Percentiles rank a stretch among this genome's conserved stretches.
Conservation (phyloP, 257 asterid species). For the Haberlea rhodopensis region DNA sequence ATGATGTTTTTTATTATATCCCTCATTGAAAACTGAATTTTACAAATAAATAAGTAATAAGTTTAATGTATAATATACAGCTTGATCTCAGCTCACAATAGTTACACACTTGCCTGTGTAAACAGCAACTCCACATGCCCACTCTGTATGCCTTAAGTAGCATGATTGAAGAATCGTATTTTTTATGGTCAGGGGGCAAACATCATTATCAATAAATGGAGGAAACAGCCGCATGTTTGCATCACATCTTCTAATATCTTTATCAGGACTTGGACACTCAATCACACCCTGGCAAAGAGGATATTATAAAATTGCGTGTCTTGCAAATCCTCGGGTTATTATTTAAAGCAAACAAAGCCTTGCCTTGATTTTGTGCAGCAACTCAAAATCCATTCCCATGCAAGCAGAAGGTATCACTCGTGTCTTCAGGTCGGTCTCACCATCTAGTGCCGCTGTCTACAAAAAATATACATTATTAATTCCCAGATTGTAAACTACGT, state of each 20-base stretch:
- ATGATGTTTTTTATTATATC: neutral
- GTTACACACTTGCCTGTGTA: conserved; percentile 74
- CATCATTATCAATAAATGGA: conserved; percentile 94
- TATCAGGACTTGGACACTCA: conserved; percentile 94
- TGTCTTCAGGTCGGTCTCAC: conserved; percentile 98
- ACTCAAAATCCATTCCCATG: conserved; percentile 88
- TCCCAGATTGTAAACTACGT: conserved; percentile 18
- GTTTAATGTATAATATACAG: neutral
- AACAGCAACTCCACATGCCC: conserved; percentile 99
- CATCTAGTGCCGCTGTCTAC: conserved; percentile 96
- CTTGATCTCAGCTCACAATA: conserved; percentile 12
- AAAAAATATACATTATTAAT: conserved; percentile 24
- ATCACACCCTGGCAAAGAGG: conserved; percentile 75
- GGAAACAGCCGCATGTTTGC: conserved; percentile 94
- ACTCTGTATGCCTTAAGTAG: conserved; percentile 94
- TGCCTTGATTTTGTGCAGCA: conserved; percentile 93
- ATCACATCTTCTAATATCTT: conserved; percentile 92
- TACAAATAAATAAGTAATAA: conserved; percentile 8
- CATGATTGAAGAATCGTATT: conserved; percentile 93
- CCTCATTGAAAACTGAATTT: conserved; percentile 5
- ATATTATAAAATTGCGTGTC: conserved; percentile 19
- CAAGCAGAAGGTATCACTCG: conserved; percentile 88
- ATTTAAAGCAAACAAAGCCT: conserved; percentile 23
- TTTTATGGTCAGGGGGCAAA: conserved; percentile 87
- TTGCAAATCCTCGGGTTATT: conserved; percentile 14